These are phyloP conservation scores for Alternaria atra DNA, from an alignment of 2,329 filamentous ascomycete genomes.

Conservation along the genomic window DNA sequence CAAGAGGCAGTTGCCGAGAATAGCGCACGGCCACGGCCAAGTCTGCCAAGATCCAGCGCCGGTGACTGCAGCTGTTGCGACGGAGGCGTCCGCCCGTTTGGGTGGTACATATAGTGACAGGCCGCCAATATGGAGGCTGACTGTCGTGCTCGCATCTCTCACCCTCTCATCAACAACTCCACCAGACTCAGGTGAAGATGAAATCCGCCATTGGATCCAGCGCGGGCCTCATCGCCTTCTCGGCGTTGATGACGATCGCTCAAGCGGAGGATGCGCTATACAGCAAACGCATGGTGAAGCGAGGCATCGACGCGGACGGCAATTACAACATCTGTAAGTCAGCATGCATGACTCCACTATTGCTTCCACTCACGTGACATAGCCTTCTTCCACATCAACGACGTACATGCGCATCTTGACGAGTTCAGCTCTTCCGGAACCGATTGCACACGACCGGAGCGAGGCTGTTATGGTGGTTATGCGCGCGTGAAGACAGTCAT, in stretches of 20 bases:
- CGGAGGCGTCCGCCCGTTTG: constrained; percentile 19
- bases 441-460: constrained; percentile 65
- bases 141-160: constrained; percentile 11
- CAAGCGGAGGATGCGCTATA: constrained; percentile 43
- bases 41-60: constrained; percentile 4
- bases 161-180: neutral
- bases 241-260: constrained; percentile 26
- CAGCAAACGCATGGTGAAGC: constrained; percentile 41
- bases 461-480: constrained; percentile 72
- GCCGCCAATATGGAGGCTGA: neutral
- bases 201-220: constrained; percentile 28
- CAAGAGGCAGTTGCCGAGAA: constrained; percentile 42
- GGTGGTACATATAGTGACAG: constrained; percentile 25
- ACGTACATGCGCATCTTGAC: constrained; percentile 73
- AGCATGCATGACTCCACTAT: too few relatives aligned
- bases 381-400: constrained; percentile 74
- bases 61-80: constrained; percentile 3
- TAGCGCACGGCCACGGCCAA: constrained; percentile 32
- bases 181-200: constrained; percentile 25
- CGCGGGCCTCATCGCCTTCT: constrained; percentile 30
- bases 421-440: constrained; percentile 69
- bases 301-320: constrained; percentile 42
- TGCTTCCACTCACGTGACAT: constrained; percentile 2
- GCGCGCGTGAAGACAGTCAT: constrained; percentile 70
- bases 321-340: constrained; percentile 49